A percentile compares a stretch with the other conserved stretches of the same genome.
Evolutionary conservation across 2,329 filamentous ascomycete species (phyloP).

Genomic region (Arthroderma sp.): DNA sequence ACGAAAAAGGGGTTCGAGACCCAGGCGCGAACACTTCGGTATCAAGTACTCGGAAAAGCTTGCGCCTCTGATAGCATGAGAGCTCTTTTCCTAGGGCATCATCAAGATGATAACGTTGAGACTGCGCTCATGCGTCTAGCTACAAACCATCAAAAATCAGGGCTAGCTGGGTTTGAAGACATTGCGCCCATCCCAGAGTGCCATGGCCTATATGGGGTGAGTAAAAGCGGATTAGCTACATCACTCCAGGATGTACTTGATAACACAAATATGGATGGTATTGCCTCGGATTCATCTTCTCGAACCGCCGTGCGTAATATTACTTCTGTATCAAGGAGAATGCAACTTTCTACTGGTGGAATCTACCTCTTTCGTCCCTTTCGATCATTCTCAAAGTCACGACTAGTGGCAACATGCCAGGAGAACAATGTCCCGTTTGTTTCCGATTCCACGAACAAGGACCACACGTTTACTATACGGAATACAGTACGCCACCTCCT

Average conservation of each 20-base stretch:
- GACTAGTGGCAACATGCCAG: constrained; percentile 55
- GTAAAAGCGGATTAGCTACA: constrained; percentile 45
- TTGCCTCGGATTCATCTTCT: background rate
- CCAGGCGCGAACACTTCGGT: constrained; percentile 60
- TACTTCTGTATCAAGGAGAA: background rate
- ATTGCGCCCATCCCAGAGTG: constrained; percentile 71
- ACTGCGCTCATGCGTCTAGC: constrained; percentile 71
- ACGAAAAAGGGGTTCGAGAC: constrained; percentile 60
- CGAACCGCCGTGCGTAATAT: background rate
- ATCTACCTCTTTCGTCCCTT: constrained; percentile 29
- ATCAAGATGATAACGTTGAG: constrained; percentile 83
- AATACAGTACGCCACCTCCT: constrained; percentile 68
- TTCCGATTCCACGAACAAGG: constrained; percentile 71
- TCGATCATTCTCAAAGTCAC: constrained; percentile 50
- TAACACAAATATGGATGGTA: background rate
- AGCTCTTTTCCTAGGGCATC: constrained; percentile 68
- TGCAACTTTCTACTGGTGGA: constrained; percentile 24
- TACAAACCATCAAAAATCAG: constrained; percentile 54
- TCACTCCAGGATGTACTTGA: background rate
- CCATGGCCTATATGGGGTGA: constrained; percentile 57
- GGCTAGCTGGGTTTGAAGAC: constrained; percentile 56
- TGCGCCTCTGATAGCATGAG: constrained; percentile 44
- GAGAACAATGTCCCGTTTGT: constrained; percentile 60
- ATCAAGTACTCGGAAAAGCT: constrained; percentile 53
- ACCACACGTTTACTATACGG: constrained; percentile 62